Percentiles rank a stretch among this genome's conserved stretches.
phyloP scores from a whole-genome alignment of 495 filamentous ascomycete species.

The Neurospora sp. region DNA sequence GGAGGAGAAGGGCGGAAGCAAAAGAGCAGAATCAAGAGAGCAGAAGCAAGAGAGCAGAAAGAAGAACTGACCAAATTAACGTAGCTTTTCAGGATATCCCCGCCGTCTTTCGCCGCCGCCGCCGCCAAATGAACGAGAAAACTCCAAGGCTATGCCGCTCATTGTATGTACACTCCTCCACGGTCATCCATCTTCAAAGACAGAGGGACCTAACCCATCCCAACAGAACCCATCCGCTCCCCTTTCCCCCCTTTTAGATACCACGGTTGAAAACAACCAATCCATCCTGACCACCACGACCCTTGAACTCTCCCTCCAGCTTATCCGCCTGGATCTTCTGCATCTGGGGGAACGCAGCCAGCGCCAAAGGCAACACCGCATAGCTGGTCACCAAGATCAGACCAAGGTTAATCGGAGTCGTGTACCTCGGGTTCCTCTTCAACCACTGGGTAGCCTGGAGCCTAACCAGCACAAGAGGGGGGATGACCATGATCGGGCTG shows the following conservation, averaged over 20 bases:
- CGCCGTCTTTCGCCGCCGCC: neutral
- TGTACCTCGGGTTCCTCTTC: slow-evolving; percentile 52
- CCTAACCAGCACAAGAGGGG: slow-evolving; percentile 72
- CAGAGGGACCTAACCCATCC: neutral
- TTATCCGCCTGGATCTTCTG: slow-evolving; percentile 63
- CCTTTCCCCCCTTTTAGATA: slow-evolving; percentile 41
- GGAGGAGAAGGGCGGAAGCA: neutral
- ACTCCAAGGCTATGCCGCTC: slow-evolving; percentile 6
- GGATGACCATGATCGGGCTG: slow-evolving; percentile 93
- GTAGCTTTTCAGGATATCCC: neutral
- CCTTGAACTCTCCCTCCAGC: slow-evolving; percentile 77
- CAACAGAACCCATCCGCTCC: neutral
- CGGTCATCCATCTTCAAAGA: neutral
- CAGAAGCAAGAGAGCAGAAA: neutral
- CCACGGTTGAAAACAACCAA: slow-evolving; percentile 88
- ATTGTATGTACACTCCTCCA: neutral
- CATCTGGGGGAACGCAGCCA: slow-evolving; percentile 86
- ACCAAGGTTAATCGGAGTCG: slow-evolving; percentile 71
- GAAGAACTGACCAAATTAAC: neutral
- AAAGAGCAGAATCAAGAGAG: neutral
- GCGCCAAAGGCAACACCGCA: slow-evolving; percentile 73
- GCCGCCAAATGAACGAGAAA: neutral
- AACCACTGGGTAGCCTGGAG: slow-evolving; percentile 73
- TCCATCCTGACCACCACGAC: slow-evolving; percentile 58
- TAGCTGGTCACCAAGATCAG: slow-evolving; percentile 73